Evolutionary conservation across 129 eudicot genomes (phyloP).

Genomic region (Rutidosis leptorrhynchoides): DNA sequence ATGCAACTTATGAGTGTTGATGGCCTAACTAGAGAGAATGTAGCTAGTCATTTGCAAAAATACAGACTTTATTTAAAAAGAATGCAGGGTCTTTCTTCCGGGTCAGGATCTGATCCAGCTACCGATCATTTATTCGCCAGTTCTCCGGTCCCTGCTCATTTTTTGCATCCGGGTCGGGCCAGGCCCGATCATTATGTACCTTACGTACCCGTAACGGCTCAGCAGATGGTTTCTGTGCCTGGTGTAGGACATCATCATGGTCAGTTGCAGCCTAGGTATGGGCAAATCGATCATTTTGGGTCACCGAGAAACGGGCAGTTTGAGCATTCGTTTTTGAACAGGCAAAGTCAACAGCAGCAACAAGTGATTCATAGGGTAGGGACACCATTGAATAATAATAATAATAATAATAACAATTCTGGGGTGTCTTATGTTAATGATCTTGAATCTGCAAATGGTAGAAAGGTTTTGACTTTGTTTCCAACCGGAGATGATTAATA

Average conservation of each 20-base stretch:
- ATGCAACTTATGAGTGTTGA: constrained; percentile 98
- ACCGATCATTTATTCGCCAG: constrained; percentile 87
- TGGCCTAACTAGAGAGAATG: constrained; percentile 86
- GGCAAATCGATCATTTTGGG: constrained; percentile 74
- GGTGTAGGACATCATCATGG: constrained; percentile 31
- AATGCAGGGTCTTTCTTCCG: constrained; percentile 69
- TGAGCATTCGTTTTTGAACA: constrained; percentile 54
- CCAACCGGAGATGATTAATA: constrained; percentile 80
- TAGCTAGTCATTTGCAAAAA: constrained; percentile 90
- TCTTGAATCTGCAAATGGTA: constrained; percentile 69
- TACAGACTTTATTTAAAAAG: constrained; percentile 83
- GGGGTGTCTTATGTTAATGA: constrained; percentile 66
- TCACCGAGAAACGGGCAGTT: constrained; percentile 63
- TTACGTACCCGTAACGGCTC: constrained; percentile 51
- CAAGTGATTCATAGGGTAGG: constrained; percentile 52
- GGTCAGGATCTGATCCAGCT: constrained; percentile 53
- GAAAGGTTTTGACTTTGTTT: constrained; percentile 81
- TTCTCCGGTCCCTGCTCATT: constrained; percentile 92
- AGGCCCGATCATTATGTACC: constrained; percentile 61
- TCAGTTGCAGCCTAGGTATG: constrained; percentile 38
- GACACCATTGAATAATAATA: constrained; percentile 31
- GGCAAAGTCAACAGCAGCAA: constrained; percentile 48
- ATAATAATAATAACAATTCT: no score
- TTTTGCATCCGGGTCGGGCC: constrained; percentile 47
- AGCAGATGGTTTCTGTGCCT: constrained; percentile 49